Conservation (phyloP, 1,284 basidiomycete genomes). For the Ganoderma sp. region DNA sequence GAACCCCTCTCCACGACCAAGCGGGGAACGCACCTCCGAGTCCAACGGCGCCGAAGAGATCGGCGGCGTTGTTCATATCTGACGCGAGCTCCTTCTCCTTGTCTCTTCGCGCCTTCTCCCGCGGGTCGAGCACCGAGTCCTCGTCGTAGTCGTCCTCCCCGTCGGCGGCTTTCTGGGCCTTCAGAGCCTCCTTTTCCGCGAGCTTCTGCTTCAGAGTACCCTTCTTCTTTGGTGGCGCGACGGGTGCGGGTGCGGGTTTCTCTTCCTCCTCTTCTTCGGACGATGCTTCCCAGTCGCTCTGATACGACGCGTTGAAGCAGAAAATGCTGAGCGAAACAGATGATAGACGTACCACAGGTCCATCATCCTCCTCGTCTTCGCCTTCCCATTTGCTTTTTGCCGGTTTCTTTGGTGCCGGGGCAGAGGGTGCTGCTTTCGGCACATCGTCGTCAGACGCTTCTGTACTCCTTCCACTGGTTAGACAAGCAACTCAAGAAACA, state of each 20-base stretch:
- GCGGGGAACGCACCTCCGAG: slow-evolving; percentile 59
- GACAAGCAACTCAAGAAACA: slow-evolving; percentile 6
- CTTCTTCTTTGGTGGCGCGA: slow-evolving; percentile 85
- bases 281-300: slow-evolving; percentile 95
- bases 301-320: slow-evolving; percentile 25
- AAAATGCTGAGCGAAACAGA: neutral
- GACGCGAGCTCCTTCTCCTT: slow-evolving; percentile 82
- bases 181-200: slow-evolving; percentile 84
- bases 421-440: slow-evolving; percentile 48
- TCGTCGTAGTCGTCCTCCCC: slow-evolving; percentile 65
- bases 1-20: neutral
- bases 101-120: slow-evolving; percentile 76
- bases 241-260: slow-evolving; percentile 51
- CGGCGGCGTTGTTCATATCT: slow-evolving; percentile 84
- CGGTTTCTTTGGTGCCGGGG: slow-evolving; percentile 47
- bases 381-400: slow-evolving; percentile 80
- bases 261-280: slow-evolving; percentile 69
- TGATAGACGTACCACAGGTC: slow-evolving; percentile 55
- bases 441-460: slow-evolving; percentile 59
- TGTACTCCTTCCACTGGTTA: slow-evolving; percentile 43
- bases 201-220: slow-evolving; percentile 88
- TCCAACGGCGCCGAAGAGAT: slow-evolving; percentile 76
- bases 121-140: slow-evolving; percentile 81
- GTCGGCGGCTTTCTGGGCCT: slow-evolving; percentile 54
- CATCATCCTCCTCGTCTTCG: slow-evolving; percentile 83